Evolutionary conservation across 1,139 yeast species (phyloP).

Genomic region (Suzukiozyma palmioleophila): DNA sequence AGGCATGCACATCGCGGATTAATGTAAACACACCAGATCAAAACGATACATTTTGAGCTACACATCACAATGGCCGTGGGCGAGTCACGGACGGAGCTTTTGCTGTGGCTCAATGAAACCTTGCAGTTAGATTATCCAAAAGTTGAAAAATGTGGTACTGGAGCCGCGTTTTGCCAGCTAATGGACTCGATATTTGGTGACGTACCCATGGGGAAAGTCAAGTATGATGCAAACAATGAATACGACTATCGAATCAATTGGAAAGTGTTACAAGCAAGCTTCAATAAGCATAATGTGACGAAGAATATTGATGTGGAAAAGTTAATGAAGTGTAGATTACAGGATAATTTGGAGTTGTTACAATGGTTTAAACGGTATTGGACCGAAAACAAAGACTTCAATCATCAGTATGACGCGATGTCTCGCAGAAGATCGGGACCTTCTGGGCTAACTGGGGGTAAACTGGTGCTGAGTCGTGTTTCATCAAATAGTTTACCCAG

Average conservation of each 20-base stretch:
- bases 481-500: not conserved
- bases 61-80: not conserved
- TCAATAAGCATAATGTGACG: conserved; percentile 65
- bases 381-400: conserved; percentile 63
- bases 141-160: conserved; percentile 92
- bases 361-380: conserved; percentile 90
- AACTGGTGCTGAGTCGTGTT: not conserved
- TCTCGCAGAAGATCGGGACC: conserved; percentile 18
- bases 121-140: conserved; percentile 63
- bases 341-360: conserved; percentile 87
- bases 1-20: no score
- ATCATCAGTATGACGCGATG: conserved; percentile 64
- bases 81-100: conserved; percentile 68
- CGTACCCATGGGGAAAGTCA: conserved; percentile 72
- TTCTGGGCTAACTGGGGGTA: conserved; percentile 4
- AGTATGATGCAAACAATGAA: conserved; percentile 57
- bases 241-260: conserved; percentile 78
- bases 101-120: conserved; percentile 79
- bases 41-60: no score
- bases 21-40: no score
- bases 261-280: conserved; percentile 78
- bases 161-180: conserved; percentile 91
- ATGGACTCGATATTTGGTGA: conserved; percentile 82
- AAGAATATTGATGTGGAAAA: conserved; percentile 78
- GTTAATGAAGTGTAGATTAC: conserved; percentile 81